Evolutionary conservation across 1,139 yeast genomes (phyloP).

Genomic region (Blastobotrys buckinghamii): DNA sequence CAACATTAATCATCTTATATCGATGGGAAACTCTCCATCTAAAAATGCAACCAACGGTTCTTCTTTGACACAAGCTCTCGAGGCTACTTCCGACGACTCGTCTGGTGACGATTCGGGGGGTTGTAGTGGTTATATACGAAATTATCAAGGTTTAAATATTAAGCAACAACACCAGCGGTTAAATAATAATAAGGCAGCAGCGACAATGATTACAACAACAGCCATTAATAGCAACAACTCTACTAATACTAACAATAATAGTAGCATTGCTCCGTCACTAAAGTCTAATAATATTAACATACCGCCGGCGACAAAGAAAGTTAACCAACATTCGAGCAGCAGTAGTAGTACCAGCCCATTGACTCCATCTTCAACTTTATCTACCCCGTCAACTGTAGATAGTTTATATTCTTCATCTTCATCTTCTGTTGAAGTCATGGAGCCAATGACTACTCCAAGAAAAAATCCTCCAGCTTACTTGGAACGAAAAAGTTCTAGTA

Average conservation of each 20-base stretch:
- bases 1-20: slow-evolving; percentile 1
- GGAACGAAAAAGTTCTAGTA: not conserved
- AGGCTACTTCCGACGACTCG: slow-evolving; percentile 21
- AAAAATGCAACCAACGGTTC: slow-evolving; percentile 24
- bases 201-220: too few species aligned
- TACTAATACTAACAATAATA: not conserved
- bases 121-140: slow-evolving; percentile 23
- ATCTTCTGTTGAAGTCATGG: slow-evolving; percentile 2
- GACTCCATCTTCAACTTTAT: slow-evolving; percentile 11
- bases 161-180: slow-evolving; percentile 1
- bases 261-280: not conserved
- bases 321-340: not conserved
- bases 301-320: not conserved
- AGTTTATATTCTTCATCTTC: slow-evolving; percentile 7
- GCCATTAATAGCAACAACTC: too few species aligned
- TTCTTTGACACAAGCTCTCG: slow-evolving; percentile 21
- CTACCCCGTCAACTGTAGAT: slow-evolving; percentile 11
- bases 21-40: slow-evolving; percentile 32
- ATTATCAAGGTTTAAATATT: not conserved
- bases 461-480: not conserved
- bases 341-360: slow-evolving; percentile 3
- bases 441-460: slow-evolving; percentile 3
- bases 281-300: not conserved
- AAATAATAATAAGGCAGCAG: not conserved
- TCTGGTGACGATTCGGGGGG: slow-evolving; percentile 24